Conservation (phyloP, 257 asterid species). For the Solanum pinnatisectum region DNA sequence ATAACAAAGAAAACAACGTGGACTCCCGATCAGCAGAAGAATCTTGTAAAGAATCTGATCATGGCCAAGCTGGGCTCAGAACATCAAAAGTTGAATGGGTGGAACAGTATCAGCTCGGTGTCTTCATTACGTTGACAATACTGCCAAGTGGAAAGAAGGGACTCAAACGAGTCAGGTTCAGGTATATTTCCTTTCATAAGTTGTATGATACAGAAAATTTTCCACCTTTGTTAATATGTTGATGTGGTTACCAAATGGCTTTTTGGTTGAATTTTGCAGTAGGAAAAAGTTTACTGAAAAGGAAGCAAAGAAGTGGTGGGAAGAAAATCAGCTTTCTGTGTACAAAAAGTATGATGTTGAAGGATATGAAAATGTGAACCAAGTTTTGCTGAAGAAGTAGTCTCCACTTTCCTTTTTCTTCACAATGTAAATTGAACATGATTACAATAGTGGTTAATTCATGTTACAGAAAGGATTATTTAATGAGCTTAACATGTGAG, state of each 20-base stretch:
- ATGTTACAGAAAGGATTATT: not conserved
- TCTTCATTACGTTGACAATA: constrained; percentile 23
- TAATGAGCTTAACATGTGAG: not conserved
- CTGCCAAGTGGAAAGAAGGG: constrained; percentile 23
- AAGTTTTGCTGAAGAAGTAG: not conserved
- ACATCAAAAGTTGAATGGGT: constrained; percentile 26
- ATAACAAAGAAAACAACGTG: constrained; percentile 3
- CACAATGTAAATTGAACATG: not conserved
- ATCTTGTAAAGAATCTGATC: constrained; percentile 6
- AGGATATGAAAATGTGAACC: constrained; percentile 5
- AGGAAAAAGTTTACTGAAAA: constrained; percentile 28
- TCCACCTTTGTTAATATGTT: not conserved
- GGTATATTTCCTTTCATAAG: constrained; percentile 16
- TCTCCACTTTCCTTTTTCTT: not conserved
- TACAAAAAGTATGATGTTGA: constrained; percentile 24
- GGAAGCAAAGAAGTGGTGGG: constrained; percentile 48
- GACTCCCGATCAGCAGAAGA: constrained; percentile 11
- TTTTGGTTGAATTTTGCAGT: constrained; percentile 18
- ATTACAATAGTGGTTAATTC: not conserved
- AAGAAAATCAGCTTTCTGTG: constrained; percentile 32
- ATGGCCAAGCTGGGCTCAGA: not conserved
- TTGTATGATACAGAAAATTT: not conserved
- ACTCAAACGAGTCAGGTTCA: constrained; percentile 38
- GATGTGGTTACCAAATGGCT: not conserved
- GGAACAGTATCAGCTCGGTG: constrained; percentile 37